phyloP scores from a whole-genome alignment of 768 basidiomycete genomes.

The Hygrophorus russula region DNA sequence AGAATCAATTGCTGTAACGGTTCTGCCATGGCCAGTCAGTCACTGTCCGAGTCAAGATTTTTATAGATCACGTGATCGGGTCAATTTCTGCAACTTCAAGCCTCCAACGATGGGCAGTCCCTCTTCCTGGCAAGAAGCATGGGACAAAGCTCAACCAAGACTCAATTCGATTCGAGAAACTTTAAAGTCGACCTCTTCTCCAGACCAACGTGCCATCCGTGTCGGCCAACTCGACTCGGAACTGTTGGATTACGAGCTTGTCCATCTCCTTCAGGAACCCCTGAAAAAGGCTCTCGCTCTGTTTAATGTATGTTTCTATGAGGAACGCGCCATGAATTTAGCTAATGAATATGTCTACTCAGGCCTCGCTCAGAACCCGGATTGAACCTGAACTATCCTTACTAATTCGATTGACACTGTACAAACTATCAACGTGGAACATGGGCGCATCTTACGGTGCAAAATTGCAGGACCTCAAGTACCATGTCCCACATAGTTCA shows the following conservation, averaged over 20 bases:
- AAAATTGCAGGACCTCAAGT: slow-evolving; percentile 68
- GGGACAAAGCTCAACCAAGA: slow-evolving; percentile 47
- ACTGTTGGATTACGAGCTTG: slow-evolving; percentile 80
- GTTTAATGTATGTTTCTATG: slow-evolving; percentile 42
- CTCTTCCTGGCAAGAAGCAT: slow-evolving; percentile 47
- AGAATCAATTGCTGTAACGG: slow-evolving; percentile 71
- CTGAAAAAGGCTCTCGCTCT: slow-evolving; percentile 58
- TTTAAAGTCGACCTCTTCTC: slow-evolving; percentile 19
- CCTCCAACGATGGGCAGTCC: neutral
- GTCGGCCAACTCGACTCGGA: slow-evolving; percentile 91
- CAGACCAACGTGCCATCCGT: slow-evolving; percentile 45
- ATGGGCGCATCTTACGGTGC: slow-evolving; percentile 75
- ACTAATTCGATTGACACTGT: slow-evolving; percentile 58
- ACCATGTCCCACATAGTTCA: slow-evolving; percentile 23
- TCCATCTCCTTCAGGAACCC: slow-evolving; percentile 74
- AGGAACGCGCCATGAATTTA: neutral
- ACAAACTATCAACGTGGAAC: slow-evolving; percentile 79
- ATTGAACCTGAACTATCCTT: slow-evolving; percentile 70
- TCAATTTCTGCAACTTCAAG: neutral
- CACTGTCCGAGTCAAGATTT: neutral
- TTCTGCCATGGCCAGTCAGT: slow-evolving; percentile 77
- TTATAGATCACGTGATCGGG: neutral
- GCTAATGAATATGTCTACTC: slow-evolving; percentile 11
- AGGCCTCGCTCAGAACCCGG: slow-evolving; percentile 48
- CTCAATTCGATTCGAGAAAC: slow-evolving; percentile 36